Evolutionary conservation across 192 early-diverging fungal species (phyloP).

Genomic region (Haplosporangium gracile): DNA sequence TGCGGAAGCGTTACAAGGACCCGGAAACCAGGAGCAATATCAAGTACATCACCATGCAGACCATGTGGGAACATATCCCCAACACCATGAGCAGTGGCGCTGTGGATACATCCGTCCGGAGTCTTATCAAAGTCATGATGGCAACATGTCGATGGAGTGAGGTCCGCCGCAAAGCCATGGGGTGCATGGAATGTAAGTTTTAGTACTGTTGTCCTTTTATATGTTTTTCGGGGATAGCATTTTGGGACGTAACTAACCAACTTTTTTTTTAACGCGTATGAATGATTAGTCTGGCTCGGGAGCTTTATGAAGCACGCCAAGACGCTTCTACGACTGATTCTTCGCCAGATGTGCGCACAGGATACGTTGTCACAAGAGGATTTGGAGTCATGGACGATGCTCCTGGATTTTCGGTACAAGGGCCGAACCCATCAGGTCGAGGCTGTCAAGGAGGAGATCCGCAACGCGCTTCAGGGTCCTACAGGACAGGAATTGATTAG

Average conservation of each 20-base stretch:
- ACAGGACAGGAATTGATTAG: constrained; percentile 36
- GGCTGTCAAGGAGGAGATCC: constrained; percentile 50
- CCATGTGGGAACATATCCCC: constrained; percentile 40
- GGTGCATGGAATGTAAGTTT: constrained; percentile 47
- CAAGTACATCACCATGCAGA: constrained; percentile 36
- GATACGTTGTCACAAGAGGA: constrained; percentile 26
- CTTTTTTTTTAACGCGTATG: not conserved
- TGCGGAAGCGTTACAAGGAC: constrained; percentile 34
- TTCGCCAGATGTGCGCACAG: constrained; percentile 42
- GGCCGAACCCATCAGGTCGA: constrained; percentile 42
- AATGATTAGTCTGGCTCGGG: constrained; percentile 44
- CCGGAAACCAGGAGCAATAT: constrained; percentile 25
- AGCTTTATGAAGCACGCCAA: constrained; percentile 42
- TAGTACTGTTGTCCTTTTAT: not conserved
- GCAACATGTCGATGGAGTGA: constrained; percentile 51
- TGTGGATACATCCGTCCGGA: constrained; percentile 29
- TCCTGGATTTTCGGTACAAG: constrained; percentile 50
- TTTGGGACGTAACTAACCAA: not conserved
- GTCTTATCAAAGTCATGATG: constrained; percentile 53
- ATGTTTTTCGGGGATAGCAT: not conserved
- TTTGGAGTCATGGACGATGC: constrained; percentile 46
- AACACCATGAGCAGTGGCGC: constrained; percentile 21
- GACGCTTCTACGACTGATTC: constrained; percentile 33
- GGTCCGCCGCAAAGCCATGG: constrained; percentile 47
- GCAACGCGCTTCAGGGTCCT: constrained; percentile 25